A percentile compares a stretch with the other conserved stretches of the same genome.
Evolutionary conservation across 305 asterid species (phyloP).

Genomic region (Striga hermonthica): DNA sequence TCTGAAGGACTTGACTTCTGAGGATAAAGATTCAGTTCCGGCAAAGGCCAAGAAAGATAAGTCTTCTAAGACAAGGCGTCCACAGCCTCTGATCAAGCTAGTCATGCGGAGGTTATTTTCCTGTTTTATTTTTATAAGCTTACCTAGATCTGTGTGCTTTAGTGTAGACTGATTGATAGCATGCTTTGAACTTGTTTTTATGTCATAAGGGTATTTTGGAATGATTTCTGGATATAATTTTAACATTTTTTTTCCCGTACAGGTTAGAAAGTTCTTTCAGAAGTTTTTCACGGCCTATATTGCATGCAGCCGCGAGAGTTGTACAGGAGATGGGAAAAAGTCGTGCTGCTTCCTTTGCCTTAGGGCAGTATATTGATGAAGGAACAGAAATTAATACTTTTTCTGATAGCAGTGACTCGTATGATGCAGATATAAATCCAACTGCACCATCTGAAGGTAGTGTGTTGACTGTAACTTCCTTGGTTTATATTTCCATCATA

Average conservation of each 20-base stretch:
- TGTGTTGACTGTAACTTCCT: constrained; percentile 28
- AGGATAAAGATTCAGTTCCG: constrained; percentile 59
- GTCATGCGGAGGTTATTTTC: constrained; percentile 89
- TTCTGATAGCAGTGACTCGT: constrained; percentile 63
- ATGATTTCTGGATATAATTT: constrained; percentile 20
- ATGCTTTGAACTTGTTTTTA: constrained; percentile 2
- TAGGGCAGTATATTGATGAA: constrained; percentile 96
- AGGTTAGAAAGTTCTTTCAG: constrained; percentile 97
- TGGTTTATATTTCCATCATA: constrained; percentile 9
- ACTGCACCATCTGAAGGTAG: constrained; percentile 88
- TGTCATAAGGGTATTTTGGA: constrained; percentile 12
- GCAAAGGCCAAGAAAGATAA: constrained; percentile 72
- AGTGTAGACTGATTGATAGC: constrained; percentile 8
- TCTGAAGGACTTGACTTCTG: constrained; percentile 62
- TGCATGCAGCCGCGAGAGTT: constrained; percentile 97
- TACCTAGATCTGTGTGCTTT: constrained; percentile 3
- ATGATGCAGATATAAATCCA: constrained; percentile 75
- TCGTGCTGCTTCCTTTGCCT: constrained; percentile 96
- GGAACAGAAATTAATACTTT: constrained; percentile 71
- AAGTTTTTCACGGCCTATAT: constrained; percentile 93
- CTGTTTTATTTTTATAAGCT: constrained; percentile 26
- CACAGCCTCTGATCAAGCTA: constrained; percentile 93
- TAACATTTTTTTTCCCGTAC: constrained; percentile 29
- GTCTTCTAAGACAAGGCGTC: constrained; percentile 78
- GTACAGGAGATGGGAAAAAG: constrained; percentile 99